phyloP scores from a whole-genome alignment of 2,329 filamentous ascomycete genomes.

The Cladosporium sp. region DNA sequence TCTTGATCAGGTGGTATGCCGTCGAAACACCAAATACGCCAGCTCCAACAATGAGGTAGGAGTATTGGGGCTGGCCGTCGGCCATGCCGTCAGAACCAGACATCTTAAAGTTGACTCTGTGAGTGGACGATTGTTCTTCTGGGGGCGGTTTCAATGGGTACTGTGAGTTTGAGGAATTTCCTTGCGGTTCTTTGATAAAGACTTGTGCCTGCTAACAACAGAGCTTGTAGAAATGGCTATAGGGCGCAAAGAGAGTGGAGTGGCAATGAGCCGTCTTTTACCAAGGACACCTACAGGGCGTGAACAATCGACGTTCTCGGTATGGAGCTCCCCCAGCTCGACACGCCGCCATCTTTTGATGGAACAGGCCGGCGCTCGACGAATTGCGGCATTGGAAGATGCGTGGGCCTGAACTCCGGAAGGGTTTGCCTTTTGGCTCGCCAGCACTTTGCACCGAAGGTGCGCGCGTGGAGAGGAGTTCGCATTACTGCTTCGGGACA shows the following conservation, averaged over 20 bases:
- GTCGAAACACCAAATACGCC: slow-evolving; percentile 58
- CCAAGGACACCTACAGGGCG: slow-evolving; percentile 9
- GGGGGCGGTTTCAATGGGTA: slow-evolving; percentile 1
- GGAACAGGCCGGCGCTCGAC: slow-evolving; percentile 1
- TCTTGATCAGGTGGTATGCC: slow-evolving; percentile 50
- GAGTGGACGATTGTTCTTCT: neutral
- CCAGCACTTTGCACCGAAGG: slow-evolving; percentile 3
- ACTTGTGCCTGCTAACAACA: neutral
- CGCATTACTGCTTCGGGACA: slow-evolving; percentile 13
- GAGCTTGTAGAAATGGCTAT: neutral
- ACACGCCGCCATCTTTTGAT: slow-evolving; percentile 1
- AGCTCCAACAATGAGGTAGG: slow-evolving; percentile 38
- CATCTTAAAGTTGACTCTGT: neutral
- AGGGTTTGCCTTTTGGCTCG: slow-evolving; percentile 13
- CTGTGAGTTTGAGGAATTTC: neutral
- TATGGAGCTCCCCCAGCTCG: slow-evolving; percentile 16
- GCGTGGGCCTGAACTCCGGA: neutral
- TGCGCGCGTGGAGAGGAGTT: neutral
- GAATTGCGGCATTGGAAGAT: slow-evolving; percentile 8
- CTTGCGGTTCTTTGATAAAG: neutral
- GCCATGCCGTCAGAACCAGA: slow-evolving; percentile 7
- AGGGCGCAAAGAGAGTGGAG: slow-evolving; percentile 12
- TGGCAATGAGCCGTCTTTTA: slow-evolving; percentile 8
- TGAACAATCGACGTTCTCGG: slow-evolving; percentile 17
- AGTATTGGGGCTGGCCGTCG: slow-evolving; percentile 19